Evolutionary conservation across 164 flowering plant genomes (phyloP), one percentile per base, ranked within the genome.

Genomic region (Platanus orientalis): DNA sequence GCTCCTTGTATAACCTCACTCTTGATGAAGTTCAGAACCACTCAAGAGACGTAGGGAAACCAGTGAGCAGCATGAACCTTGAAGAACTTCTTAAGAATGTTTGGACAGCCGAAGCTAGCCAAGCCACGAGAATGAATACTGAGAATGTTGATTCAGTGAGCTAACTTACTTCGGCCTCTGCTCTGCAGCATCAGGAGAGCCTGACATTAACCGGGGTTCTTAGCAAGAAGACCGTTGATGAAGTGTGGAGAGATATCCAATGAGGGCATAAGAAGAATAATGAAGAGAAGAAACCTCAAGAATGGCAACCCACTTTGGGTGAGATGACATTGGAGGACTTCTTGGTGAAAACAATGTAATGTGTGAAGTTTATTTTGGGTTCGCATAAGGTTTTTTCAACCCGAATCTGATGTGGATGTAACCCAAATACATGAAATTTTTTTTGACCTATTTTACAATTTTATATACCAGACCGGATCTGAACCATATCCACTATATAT

Each of bases 251-350:
- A 65, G 91, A 90, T 72, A 88, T 92, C 40, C 86, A 89, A 55
- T 83, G 74, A 64, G 81, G 74, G 16, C 71, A 75, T 48, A 70
- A 58, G 29, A 80, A 74, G 49, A 60, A 56, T 44, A 50, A 36
- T 51, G 76, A 64, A 50, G 83, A 78, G 47, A 67, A 45, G 64
- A 73, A 59, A 47, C 30, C 70, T 28, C 75, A 60, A 52, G 87
- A 85, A 40, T 70, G 82, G 62, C 89, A 86, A 39, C 76, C 80
- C 11, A 83, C 92, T 34, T 68, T 89, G 27, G 96, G 96, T 45
- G 93, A 88, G 80, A 90, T 85, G 84, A 92, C 95, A 7, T 71
- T 92, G 79, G 96, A 92, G 75, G 93, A 92, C 66, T 92, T 92
- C 69, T 71, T n/a, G n/a, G n/a, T n/a, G n/a, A n/a, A n/a, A n/a